These are phyloP conservation scores for Saccharomyces pastorianus DNA, from an alignment of 1,139 yeast genomes.

Conservation along the genomic window DNA sequence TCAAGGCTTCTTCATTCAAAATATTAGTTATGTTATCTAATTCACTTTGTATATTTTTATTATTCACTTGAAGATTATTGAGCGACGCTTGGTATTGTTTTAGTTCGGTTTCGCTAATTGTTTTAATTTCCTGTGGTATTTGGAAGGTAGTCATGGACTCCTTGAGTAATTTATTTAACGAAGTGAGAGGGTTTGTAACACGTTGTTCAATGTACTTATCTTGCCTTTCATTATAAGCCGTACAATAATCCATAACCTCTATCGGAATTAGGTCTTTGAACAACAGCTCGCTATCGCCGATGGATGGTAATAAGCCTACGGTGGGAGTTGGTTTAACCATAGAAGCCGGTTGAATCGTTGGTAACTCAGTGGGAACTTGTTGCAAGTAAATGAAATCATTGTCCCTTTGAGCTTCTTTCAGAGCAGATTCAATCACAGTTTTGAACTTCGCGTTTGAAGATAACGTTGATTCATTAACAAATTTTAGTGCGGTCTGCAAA, in stretches of 20 bases:
- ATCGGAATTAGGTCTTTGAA: conserved; percentile 61
- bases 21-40: conserved; percentile 41
- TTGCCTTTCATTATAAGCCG: conserved; percentile 62
- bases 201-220: conserved; percentile 46
- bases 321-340: conserved; percentile 49
- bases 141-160: conserved; percentile 5
- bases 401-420: conserved; percentile 61
- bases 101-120: conserved; percentile 8
- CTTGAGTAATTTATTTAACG: conserved; percentile 42
- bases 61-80: conserved; percentile 11
- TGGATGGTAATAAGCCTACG: conserved; percentile 11
- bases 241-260: conserved; percentile 55
- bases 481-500: conserved; percentile 32
- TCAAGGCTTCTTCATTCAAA: conserved; percentile 45
- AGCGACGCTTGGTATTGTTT: conserved; percentile 11
- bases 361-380: conserved; percentile 48
- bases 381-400: conserved; percentile 73
- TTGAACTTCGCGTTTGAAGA: conserved; percentile 42
- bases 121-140: conserved; percentile 6
- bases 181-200: conserved; percentile 45
- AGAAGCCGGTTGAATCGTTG: conserved; percentile 41
- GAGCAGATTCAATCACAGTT: conserved; percentile 38
- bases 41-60: conserved; percentile 8
- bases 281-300: conserved; percentile 19
- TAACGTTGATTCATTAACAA: conserved; percentile 38